Base-by-base conservation (phyloP, 768 basidiomycete genomes). In the Lactifluus hygrophoroides region DNA sequence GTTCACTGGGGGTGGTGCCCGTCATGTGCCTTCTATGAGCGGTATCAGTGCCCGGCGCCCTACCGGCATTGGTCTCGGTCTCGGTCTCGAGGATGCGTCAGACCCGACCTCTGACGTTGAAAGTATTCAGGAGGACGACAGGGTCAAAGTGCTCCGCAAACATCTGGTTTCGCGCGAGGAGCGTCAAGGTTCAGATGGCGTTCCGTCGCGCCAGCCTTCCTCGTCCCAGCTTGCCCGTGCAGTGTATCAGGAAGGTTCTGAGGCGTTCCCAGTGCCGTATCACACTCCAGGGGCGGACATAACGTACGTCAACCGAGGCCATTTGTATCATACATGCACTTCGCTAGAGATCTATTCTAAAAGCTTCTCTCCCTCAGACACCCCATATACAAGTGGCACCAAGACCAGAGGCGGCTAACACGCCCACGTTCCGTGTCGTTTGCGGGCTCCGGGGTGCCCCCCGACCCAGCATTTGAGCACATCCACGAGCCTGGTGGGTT, bases 401-500 rank as follows among this genome's bases (percentile, higher is more conserved):
- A 83, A 16, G 86, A 88, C 65, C 82, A 84, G 55, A 79, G 78
- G 25, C 80, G 84, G 56, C 77, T 75, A 17, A 75, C 71, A 13
- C 81, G 90, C 42, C 75, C 79, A 17, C 85, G 90, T 38, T 75
- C 86, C n/a, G 78, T 81, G 37, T 91, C 89, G 0, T 89, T 81
- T 64, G 77, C 84, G 11, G 84, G 80, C 3, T 75, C 79, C 38
- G 73, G 76, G 11, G 67, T 71, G 0, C 74, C 78, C 5, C 75
- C 75, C 7, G 80, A 90, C 67, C 90, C 94, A 19, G 87, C 80
- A 2, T 89, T 96, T 56, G 87, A 94, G 66, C 91, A 94, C 65
- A 93, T 98, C 52, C 91, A 92, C 61, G 90, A 95, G 68, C 95
- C 94, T 0, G 94, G 94, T 55, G 94, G 94, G 1, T 96, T 97